Evolutionary conservation across 305 asterid species (phyloP), one percentile per base, ranked within the genome.

Genomic region (Solanum hybrid): DNA sequence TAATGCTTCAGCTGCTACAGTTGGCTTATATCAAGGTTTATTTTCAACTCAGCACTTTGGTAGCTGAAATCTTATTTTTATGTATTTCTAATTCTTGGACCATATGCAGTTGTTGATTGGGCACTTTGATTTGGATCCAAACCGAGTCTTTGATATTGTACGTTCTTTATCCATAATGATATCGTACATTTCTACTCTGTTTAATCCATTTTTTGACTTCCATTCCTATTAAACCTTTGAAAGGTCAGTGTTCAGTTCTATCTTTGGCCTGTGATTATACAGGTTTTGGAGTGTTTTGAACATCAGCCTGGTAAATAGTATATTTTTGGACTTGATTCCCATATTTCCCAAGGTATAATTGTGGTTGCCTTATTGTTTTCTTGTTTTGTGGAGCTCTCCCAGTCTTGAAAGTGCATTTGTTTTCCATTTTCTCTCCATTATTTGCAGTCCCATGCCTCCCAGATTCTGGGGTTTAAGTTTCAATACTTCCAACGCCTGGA

Each of bases 41-140:
- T 89, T 88, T 89, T 74, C 74, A 88, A 20, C 89, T 28, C 39
- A 42, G 89, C 82, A 36, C 84, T 91, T 57, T 89, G 39, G 77
- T 86, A 39, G 28, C 24, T n/a, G 5, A 88, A 91, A 33, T 86
- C 20, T 91, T 61, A 91, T 90, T 82, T 89, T 91, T 86, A 22
- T 89, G 61, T 81, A 46, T 86, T 83, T 92, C 96, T 94, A 89
- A 94, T 64, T 91, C 78, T 57, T 90, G 89, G 83, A 83, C 93
- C 39, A 67, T 90, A 57, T 95, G 93, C 98, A 97, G 99, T 97
- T 99, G n/a, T 94, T 97, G 90, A 97, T 97, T 87, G 99, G 99
- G 82, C 99, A 97, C 94, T 97, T 97, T 88, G 98, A 97, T 95
- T 96, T 97, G 93, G 99, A 97, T 90, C 99, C 99, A 34, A 97